Percentiles rank a stretch among this genome's conserved stretches.
Conservation (phyloP, 2,329 filamentous ascomycete genomes). For the Metarhizium humberi region DNA sequence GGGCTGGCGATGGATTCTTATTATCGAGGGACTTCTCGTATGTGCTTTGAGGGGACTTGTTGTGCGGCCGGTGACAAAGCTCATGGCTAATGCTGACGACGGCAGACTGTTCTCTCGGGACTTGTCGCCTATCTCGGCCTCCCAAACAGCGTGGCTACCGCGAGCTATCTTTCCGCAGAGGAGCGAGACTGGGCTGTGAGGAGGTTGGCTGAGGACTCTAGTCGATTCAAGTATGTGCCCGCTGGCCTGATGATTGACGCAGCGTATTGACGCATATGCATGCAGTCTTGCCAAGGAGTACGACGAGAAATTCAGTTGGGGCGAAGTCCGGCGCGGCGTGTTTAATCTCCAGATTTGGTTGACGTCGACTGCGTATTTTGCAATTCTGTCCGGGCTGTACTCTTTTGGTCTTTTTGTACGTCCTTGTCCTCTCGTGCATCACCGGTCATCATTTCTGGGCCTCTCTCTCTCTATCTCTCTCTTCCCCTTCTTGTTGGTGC, state of each 20-base stretch:
- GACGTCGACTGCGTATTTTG: conserved; percentile 51
- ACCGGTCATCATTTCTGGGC: background rate
- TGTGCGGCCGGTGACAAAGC: background rate
- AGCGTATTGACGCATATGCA: background rate
- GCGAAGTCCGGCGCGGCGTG: conserved; percentile 52
- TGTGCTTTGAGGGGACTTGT: conserved; percentile 10
- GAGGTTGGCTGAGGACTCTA: conserved; percentile 30
- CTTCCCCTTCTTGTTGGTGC: background rate
- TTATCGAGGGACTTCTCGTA: conserved; percentile 39
- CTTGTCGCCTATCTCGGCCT: conserved; percentile 41
- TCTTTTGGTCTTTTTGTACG: conserved; percentile 55
- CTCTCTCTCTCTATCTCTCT: no score
- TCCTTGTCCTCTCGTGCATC: background rate
- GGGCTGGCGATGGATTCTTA: conserved; percentile 67
- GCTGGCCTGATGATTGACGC: background rate
- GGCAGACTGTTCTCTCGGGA: conserved; percentile 44
- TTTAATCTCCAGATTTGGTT: conserved; percentile 55
- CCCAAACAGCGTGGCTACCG: conserved; percentile 45
- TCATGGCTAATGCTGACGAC: background rate
- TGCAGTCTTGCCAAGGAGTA: conserved; percentile 15
- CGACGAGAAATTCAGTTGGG: conserved; percentile 47
- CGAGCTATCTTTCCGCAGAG: conserved; percentile 41
- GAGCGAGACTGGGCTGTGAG: conserved; percentile 40
- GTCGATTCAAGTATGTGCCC: conserved; percentile 20
- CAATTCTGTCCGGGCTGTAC: conserved; percentile 48